A percentile compares a stretch with the other conserved stretches of the same genome.
These are phyloP conservation scores for Herpetomonas muscarum DNA, from an alignment of 208 protist genomes.

Conservation along the genomic window DNA sequence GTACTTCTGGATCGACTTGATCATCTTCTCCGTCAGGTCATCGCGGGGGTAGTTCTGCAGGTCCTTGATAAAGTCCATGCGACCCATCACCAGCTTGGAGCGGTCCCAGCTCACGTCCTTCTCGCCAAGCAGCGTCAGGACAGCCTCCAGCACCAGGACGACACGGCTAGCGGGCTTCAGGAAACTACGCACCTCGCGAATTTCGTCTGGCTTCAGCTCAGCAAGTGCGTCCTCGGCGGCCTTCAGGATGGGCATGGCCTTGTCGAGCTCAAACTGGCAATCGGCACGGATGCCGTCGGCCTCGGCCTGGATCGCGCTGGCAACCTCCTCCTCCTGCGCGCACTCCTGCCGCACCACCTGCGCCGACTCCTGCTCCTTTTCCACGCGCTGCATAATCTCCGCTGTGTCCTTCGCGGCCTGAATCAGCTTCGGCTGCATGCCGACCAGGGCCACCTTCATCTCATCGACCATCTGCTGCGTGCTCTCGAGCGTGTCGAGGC, in stretches of 20 bases:
- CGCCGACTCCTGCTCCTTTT: conserved; percentile 86
- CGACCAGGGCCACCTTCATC: conserved; percentile 94
- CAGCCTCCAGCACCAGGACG: conserved; percentile 91
- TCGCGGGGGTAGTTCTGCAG: conserved; percentile 93
- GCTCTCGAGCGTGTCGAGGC: conserved; percentile 90
- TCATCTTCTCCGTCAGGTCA: conserved; percentile 80
- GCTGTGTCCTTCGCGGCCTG: conserved; percentile 92
- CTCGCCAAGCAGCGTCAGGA: conserved; percentile 89
- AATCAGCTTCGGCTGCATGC: conserved; percentile 94
- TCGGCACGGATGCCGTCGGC: conserved; percentile 88
- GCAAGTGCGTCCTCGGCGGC: conserved; percentile 91
- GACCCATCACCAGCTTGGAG: conserved; percentile 90
- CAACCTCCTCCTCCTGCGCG: conserved; percentile 83
- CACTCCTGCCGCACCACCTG: conserved; percentile 81
- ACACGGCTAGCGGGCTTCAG: conserved; percentile 89
- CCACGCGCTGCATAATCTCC: conserved; percentile 90
- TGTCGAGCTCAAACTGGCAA: conserved; percentile 92
- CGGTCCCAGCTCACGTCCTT: conserved; percentile 93
- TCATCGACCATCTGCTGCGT: conserved; percentile 93
- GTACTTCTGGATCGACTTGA: conserved; percentile 92
- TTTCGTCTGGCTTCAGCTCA: conserved; percentile 91
- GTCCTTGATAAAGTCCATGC: conserved; percentile 92
- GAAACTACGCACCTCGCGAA: conserved; percentile 93
- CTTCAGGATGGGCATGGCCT: conserved; percentile 92
- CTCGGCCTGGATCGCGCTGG: conserved; percentile 83